Evolutionary conservation across 1,284 basidiomycete genomes (phyloP), one percentile per base, ranked within the genome.

Genomic region (Moesziomyces sp.): DNA sequence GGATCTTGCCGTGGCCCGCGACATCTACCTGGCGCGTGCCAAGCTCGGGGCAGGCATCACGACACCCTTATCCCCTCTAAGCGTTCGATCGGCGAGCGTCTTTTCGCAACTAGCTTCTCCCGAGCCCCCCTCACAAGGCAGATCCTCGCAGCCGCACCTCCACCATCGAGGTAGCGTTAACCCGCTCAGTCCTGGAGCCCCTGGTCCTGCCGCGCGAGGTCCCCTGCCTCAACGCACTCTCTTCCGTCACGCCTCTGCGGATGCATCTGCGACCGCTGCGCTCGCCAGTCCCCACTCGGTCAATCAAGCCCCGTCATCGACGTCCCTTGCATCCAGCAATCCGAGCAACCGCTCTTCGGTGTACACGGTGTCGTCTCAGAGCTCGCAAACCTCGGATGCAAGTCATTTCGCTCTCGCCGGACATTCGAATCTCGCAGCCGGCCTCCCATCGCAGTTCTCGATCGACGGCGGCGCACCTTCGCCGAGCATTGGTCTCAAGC

Each of bases 1-100:
- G 11, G 94, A 97, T 86, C 87, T 97, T 21, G 90, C 91, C 3
- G 87, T 97, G 51, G 89, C 97, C 55, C 88, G 91, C 48, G 91
- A 94, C 75, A 89, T 95, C 28, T 93, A 94, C 82, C 75, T 86
- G 28, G 80, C 81, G 1, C 74, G 82, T 11, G 85, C 85, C 0
- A 77, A 79, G 45, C 78, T 78, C 19, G 69, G 66, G 40, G 79
- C 81, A n/a, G 77, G 78, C 28, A 70, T 77, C 48, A 67, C 66
- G 1, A 51, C 72, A n/a, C 72, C 78, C 0, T 46, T 67, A 5
- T 70, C 73, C 28, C 62, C 66, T 2, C 44, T 66, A 23, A 63
- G 64, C 61, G 52, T 64, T 13, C 44, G 61, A 33, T 65, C 63
- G 8, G 58, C 70, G 3, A 64, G 63, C 46, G 46, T 62, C 57